These are phyloP conservation scores for Zopfia rhizophila DNA, from an alignment of 2,329 filamentous ascomycete genomes.

Conservation along the genomic window DNA sequence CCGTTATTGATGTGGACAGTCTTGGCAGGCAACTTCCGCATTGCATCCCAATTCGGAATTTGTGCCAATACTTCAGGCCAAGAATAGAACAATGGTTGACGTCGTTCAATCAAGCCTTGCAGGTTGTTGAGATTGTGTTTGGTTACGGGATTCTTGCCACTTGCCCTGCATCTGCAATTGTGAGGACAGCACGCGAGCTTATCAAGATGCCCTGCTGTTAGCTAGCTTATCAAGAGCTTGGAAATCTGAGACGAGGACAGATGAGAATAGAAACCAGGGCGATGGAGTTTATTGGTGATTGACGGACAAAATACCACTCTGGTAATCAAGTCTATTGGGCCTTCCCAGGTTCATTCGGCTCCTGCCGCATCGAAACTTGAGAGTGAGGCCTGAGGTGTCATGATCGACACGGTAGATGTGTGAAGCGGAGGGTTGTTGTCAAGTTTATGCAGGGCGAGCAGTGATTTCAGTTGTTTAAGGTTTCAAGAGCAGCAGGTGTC, in stretches of 20 bases:
- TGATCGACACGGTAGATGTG: conserved; percentile 9
- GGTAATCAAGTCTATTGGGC: too few relatives aligned
- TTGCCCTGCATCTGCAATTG: conserved; percentile 14
- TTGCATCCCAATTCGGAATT: neutral
- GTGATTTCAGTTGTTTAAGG: conserved; percentile 11
- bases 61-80: conserved; percentile 3
- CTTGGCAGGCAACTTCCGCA: neutral
- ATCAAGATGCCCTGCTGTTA: conserved; percentile 9
- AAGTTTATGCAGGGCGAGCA: conserved; percentile 9
- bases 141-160: conserved; percentile 9
- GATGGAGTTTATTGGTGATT: neutral
- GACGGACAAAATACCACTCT: neutral
- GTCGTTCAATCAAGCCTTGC: conserved; percentile 3
- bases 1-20: too few relatives aligned
- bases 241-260: conserved; percentile 1
- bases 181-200: neutral
- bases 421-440: conserved; percentile 6
- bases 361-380: conserved; percentile 6
- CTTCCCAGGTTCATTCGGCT: too few relatives aligned
- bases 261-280: conserved; percentile 6
- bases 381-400: conserved; percentile 17
- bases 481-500: conserved; percentile 4
- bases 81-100: conserved; percentile 3
- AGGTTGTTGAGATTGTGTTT: conserved; percentile 15
- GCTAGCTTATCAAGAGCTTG: too few relatives aligned